Conservation (phyloP, 345 rosid genomes). For the Salix suchowensis region DNA sequence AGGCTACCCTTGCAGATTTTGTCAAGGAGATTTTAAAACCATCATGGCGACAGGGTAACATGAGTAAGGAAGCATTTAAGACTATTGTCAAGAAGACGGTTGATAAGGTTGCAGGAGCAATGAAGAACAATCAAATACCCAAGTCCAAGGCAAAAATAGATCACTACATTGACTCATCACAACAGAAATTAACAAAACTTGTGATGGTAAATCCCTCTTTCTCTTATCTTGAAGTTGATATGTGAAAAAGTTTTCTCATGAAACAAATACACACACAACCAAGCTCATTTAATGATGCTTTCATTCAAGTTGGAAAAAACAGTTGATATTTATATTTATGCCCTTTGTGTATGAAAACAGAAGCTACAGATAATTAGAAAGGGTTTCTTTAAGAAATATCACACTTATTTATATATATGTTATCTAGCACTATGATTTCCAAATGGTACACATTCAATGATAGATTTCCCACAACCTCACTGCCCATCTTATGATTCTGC, state of each 20-base stretch:
- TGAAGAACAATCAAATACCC: conserved; percentile 68
- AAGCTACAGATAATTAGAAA: not conserved
- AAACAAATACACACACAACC: not conserved
- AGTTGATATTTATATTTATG: no score
- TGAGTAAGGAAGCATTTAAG: conserved; percentile 96
- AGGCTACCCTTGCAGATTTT: conserved; percentile 68
- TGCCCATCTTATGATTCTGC: not conserved
- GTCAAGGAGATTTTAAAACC: conserved; percentile 93
- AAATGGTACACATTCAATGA: not conserved
- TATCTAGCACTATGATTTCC: not conserved
- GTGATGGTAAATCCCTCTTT: conserved; percentile 62
- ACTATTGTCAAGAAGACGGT: conserved; percentile 87
- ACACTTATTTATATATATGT: not conserved
- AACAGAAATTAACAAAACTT: conserved; percentile 76
- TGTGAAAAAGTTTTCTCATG: not conserved
- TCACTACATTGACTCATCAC: conserved; percentile 66
- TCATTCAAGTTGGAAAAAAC: not conserved
- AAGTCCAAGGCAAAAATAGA: conserved; percentile 78
- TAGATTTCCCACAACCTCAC: not conserved
- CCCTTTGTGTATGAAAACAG: not conserved
- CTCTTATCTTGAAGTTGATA: not conserved
- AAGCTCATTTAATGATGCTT: conserved; percentile 1
- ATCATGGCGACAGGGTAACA: conserved; percentile 85
- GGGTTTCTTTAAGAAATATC: not conserved
- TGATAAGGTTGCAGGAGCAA: conserved; percentile 79